Evolutionary conservation across 1,284 basidiomycete genomes (phyloP).

Genomic region (Dichomitus squalens): DNA sequence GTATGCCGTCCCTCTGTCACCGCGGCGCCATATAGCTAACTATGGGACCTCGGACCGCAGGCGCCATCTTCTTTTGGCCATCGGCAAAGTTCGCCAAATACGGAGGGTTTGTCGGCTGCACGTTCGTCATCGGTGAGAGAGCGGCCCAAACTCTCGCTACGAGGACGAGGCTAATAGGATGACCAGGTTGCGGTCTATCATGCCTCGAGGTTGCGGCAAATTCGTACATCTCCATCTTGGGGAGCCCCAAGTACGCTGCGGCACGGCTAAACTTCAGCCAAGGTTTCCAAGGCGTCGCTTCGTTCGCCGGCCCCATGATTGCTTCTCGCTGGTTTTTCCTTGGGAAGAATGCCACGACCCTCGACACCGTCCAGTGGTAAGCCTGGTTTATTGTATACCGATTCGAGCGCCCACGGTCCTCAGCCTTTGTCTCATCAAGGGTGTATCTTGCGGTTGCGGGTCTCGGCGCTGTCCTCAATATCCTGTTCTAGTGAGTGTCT

Average conservation of each 20-base stretch:
- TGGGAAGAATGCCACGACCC: constrained; percentile 58
- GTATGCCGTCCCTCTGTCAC: constrained; percentile 33
- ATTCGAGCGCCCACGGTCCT: neutral
- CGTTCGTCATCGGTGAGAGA: constrained; percentile 60
- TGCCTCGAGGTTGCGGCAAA: constrained; percentile 78
- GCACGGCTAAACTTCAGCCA: constrained; percentile 83
- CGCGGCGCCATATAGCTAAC: constrained; percentile 4
- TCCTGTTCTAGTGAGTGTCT: constrained; percentile 62
- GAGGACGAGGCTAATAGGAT: neutral
- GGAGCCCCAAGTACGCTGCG: constrained; percentile 70
- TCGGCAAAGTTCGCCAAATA: constrained; percentile 69
- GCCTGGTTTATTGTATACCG: neutral
- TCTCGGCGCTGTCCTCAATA: constrained; percentile 62
- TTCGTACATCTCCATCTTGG: constrained; percentile 76
- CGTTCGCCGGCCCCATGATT: constrained; percentile 81
- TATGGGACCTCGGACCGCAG: constrained; percentile 26
- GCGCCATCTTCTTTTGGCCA: constrained; percentile 83
- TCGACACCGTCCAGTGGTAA: constrained; percentile 77
- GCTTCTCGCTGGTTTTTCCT: constrained; percentile 77
- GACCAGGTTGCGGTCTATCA: constrained; percentile 68
- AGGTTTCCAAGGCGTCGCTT: constrained; percentile 81
- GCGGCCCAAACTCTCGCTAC: neutral
- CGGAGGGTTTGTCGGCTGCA: constrained; percentile 76
- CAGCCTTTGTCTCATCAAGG: no score
- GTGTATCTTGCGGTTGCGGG: constrained; percentile 80